phyloP scores from a whole-genome alignment of 805 yeast genomes.

The Ogataea sp. region DNA sequence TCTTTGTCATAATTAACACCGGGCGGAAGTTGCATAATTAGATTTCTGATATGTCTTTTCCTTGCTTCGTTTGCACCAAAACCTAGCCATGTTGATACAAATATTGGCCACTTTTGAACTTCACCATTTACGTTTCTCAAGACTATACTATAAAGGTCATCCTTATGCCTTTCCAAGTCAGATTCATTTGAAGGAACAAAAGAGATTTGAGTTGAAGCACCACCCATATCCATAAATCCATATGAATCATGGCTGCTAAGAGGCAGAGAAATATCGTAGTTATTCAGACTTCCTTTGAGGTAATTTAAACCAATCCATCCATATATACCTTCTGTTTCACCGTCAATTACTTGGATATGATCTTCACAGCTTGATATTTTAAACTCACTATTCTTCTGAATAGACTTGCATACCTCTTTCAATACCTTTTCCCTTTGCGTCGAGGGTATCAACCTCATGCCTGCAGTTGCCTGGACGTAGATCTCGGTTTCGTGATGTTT shows the following conservation, averaged over 20 bases:
- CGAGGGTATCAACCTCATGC: conserved; percentile 74
- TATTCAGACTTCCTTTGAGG: conserved; percentile 55
- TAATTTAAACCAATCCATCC: conserved; percentile 95
- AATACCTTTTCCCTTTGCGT: conserved; percentile 47
- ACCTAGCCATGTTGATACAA: conserved; percentile 95
- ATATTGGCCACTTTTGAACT: conserved; percentile 70
- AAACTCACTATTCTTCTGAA: conserved; percentile 51
- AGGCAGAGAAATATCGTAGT: conserved; percentile 27
- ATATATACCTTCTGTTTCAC: conserved; percentile 88
- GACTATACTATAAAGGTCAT: conserved; percentile 62
- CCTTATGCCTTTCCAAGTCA: conserved; percentile 58
- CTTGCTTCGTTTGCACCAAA: conserved; percentile 97
- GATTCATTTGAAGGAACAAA: conserved; percentile 66
- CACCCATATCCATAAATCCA: conserved; percentile 99
- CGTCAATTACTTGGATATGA: conserved; percentile 83
- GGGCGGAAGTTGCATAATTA: conserved; percentile 43
- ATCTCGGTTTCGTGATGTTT: conserved; percentile 68
- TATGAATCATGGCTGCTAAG: conserved; percentile 35
- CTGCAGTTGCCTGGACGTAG: conserved; percentile 92
- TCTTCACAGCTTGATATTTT: conserved; percentile 49
- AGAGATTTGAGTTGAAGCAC: conserved; percentile 95
- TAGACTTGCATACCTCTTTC: conserved; percentile 47
- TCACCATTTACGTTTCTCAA: conserved; percentile 67
- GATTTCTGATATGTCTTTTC: conserved; percentile 51
- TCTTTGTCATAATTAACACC: conserved; percentile 33